Conservation (phyloP, 2,329 filamentous ascomycete species). For the Zarea fungicola region DNA sequence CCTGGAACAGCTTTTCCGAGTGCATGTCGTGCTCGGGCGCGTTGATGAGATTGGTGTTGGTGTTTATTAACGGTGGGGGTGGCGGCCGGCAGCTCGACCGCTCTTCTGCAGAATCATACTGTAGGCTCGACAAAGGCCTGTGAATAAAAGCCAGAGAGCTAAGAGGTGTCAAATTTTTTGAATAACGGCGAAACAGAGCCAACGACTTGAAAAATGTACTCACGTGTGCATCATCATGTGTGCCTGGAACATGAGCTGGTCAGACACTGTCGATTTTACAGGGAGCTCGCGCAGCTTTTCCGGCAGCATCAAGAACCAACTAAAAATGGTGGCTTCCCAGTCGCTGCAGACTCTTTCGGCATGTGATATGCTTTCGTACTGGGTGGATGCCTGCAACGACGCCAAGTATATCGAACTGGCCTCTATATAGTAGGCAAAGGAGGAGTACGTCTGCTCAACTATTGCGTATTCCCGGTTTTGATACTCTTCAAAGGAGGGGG, state of each 20-base stretch:
- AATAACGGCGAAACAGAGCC: neutral
- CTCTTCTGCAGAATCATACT: neutral
- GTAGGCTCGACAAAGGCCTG: conserved; percentile 3
- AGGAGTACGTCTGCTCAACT: conserved; percentile 53
- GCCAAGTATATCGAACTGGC: conserved; percentile 41
- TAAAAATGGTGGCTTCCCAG: conserved; percentile 31
- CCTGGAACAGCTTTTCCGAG: conserved; percentile 4
- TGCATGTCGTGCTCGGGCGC: neutral
- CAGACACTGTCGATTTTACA: conserved; percentile 21
- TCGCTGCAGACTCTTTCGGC: conserved; percentile 25
- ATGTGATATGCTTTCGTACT: conserved; percentile 17
- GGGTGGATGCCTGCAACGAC: conserved; percentile 21
- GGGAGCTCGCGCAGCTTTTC: conserved; percentile 26
- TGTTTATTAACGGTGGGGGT: neutral
- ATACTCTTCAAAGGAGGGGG: conserved; percentile 52
- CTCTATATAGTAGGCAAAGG: conserved; percentile 62
- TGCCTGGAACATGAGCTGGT: conserved; percentile 26
- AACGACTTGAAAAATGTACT: neutral
- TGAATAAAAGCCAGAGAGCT: conserved; percentile 6
- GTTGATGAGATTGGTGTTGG: neutral
- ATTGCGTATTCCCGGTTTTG: conserved; percentile 55
- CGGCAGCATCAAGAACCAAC: conserved; percentile 33
- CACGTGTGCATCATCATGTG: conserved; percentile 22
- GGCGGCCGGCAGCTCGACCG: neutral
- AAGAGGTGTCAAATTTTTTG: neutral